Percentiles rank a stretch among this genome's conserved stretches.
phyloP scores from a whole-genome alignment of 1,139 yeast species.

The Kodamaea anthophila region DNA sequence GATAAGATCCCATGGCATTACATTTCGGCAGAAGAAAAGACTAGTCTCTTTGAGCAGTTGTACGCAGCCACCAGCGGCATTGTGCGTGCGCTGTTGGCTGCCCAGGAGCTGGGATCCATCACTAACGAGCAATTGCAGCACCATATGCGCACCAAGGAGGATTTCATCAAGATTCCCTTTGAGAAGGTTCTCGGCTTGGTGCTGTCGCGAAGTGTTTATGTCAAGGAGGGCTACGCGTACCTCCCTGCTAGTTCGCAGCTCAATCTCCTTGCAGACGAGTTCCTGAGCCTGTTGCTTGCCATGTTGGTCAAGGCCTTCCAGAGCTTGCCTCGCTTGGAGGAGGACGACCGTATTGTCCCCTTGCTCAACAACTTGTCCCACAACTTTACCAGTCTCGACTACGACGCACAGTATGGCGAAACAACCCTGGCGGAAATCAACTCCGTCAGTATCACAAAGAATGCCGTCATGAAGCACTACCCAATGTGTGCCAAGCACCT shows the following conservation, averaged over 20 bases:
- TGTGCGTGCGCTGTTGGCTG: conserved; percentile 27
- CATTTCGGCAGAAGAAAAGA: conserved; percentile 59
- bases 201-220: conserved; percentile 59
- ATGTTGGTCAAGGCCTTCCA: conserved; percentile 67
- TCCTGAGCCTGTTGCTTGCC: conserved; percentile 44
- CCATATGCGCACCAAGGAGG: conserved; percentile 45
- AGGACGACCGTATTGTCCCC: conserved; percentile 85
- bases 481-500: conserved; percentile 79
- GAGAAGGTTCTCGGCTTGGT: conserved; percentile 76
- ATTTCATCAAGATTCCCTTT: conserved; percentile 77
- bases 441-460: conserved; percentile 54
- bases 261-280: conserved; percentile 62
- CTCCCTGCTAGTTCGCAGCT: conserved; percentile 80
- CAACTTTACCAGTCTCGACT: conserved; percentile 62
- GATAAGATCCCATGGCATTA: conserved; percentile 65
- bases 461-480: conserved; percentile 55
- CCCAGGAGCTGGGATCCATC: conserved; percentile 20
- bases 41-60: conserved; percentile 42
- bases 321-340: conserved; percentile 78
- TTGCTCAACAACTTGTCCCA: conserved; percentile 70
- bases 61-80: conserved; percentile 45
- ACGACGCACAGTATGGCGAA: conserved; percentile 27
- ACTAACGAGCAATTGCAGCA: conserved; percentile 38
- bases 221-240: conserved; percentile 70
- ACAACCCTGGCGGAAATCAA: conserved; percentile 49